Evolutionary conservation across 2,329 filamentous ascomycete species (phyloP).

Genomic region (Apiospora rasikravindrae): DNA sequence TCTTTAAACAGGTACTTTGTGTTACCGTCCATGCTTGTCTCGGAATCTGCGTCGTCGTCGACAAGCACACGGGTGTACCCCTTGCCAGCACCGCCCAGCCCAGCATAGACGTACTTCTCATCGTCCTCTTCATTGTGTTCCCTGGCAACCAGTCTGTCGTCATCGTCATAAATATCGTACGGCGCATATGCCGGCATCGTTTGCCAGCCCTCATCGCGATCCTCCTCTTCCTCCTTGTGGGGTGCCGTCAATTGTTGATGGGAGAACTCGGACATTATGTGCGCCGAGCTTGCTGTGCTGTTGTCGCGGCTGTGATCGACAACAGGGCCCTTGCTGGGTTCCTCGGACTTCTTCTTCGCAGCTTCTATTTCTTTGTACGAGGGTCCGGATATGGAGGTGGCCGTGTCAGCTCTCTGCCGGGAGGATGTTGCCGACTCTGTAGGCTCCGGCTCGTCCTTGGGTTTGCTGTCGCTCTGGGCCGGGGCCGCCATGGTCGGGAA

Average conservation of each 20-base stretch:
- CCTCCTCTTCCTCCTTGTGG: constrained; percentile 57
- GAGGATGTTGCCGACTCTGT: constrained; percentile 19
- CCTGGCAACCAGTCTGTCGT: constrained; percentile 83
- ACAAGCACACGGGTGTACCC: constrained; percentile 95
- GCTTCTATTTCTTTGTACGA: constrained; percentile 37
- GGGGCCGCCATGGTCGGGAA: constrained; percentile 1
- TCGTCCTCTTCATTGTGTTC: constrained; percentile 75
- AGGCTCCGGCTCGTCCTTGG: neutral
- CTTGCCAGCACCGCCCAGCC: constrained; percentile 87
- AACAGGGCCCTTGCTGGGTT: constrained; percentile 29
- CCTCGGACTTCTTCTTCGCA: constrained; percentile 31
- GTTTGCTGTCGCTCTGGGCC: constrained; percentile 19
- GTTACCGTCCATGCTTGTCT: constrained; percentile 96
- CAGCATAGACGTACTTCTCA: constrained; percentile 71
- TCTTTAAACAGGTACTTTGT: constrained; percentile 95
- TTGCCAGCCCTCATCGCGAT: constrained; percentile 82
- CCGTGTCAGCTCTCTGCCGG: constrained; percentile 28
- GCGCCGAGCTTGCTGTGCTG: constrained; percentile 44
- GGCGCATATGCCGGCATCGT: constrained; percentile 91
- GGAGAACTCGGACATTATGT: constrained; percentile 78
- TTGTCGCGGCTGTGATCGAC: constrained; percentile 43
- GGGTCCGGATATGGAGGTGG: constrained; percentile 36
- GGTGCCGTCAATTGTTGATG: constrained; percentile 77
- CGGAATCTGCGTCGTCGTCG: constrained; percentile 92
- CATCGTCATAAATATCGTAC: constrained; percentile 95